Base-by-base conservation (phyloP, 2,329 filamentous ascomycete genomes). In the Cladosporium halotolerans region DNA sequence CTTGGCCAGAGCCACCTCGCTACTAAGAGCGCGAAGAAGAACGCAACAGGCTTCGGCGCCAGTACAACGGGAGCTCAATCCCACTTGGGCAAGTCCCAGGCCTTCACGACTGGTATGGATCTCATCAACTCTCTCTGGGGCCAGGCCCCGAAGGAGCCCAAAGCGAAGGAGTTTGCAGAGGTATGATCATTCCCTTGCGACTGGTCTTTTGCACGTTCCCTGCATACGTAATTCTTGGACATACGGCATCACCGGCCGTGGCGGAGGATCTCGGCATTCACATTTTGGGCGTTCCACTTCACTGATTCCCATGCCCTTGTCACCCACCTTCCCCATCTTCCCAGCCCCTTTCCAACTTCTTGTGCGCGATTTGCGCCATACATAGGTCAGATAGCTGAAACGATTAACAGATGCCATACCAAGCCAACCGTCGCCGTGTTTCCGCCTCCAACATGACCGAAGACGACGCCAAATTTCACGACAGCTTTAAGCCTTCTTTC, bases 111-210 rank as follows among this genome's bases (percentile, higher is more conserved):
- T 16, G 91, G 88, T 65, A 95, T 97, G 72, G 93, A 96, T 74
- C 76, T 96, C 68, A 96, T 96, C 89, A 92, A 95, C 68, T 95
- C 89, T 45, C 76, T 96, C 53, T 96, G 95, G 71, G 86, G 88
- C 68, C 82, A 86, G 71, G 83, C 71, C 57, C 83, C 81, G 73
- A 78, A 76, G 16, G 42, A 53, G 34, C n/a, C 31, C 57, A 68
- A 53, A 16, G 42, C 77, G 62, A 68, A 77, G 52, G 78, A 79
- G 64, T 76, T 76, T 62, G 82, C 82, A 61, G 85, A 97, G 91
- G 93, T 97, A 83, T 86, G 92, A 92, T 72, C 41, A 43, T n/a
- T 16, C 36, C 23, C 23, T 23, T 23, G 23, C 23, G 23, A 23
- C 7, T 23, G 23, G 3, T 23, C 23, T 4, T 5, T 23, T 23